A percentile compares a stretch with the other conserved stretches of the same genome.
Evolutionary conservation across 805 yeast genomes (phyloP).

Genomic region (Barnettozyma siamensis): DNA sequence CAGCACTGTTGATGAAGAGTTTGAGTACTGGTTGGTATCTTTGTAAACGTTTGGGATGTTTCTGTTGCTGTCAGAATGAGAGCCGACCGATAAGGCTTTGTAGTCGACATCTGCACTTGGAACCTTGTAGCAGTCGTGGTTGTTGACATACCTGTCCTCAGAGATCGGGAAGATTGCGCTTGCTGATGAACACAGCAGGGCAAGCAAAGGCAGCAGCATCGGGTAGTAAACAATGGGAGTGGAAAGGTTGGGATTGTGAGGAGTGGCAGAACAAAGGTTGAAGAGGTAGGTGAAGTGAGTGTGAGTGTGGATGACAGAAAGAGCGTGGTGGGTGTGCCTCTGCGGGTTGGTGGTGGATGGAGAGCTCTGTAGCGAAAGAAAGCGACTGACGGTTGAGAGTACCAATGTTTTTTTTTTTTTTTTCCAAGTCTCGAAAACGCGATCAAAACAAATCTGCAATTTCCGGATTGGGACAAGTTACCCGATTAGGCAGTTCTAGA

Average conservation of each 20-base stretch:
- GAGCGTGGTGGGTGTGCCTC: no score
- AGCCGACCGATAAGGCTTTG: neutral
- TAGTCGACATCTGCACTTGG: constrained; percentile 4
- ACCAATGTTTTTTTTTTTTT: neutral
- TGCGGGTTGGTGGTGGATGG: no score
- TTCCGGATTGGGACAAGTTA: neutral
- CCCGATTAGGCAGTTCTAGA: neutral
- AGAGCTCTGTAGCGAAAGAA: no score
- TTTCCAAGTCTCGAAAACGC: neutral
- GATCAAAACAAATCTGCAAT: neutral
- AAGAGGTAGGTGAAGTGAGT: no score
- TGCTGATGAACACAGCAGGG: neutral
- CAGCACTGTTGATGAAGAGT: constrained; percentile 15
- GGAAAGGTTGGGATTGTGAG: neutral
- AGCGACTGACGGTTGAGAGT: no score
- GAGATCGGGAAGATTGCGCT: constrained; percentile 6
- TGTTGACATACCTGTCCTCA: constrained; percentile 1
- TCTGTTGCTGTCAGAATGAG: neutral
- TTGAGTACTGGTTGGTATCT: neutral
- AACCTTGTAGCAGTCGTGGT: neutral
- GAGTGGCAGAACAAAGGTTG: no score
- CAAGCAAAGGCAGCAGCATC: neutral
- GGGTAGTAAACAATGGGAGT: no score
- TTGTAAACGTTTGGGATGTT: neutral
- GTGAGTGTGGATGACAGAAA: no score